Base-by-base conservation (phyloP, 208 protist genomes). In the Trypanosoma brucei region DNA sequence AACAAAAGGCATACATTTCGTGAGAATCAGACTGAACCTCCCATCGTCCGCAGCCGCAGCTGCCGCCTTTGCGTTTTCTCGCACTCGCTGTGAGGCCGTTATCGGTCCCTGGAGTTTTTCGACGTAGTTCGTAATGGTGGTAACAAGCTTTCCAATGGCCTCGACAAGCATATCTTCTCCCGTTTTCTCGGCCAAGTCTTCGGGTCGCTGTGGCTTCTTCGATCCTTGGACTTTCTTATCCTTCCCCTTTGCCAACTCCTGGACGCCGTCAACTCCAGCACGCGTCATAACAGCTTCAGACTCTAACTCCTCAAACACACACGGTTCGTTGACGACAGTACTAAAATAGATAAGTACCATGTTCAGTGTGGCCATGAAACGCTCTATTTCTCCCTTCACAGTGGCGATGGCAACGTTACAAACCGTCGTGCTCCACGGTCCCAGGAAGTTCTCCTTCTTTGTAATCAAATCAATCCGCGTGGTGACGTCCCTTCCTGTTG, bases 331-430 rank as follows among this genome's bases (percentile, higher is more conserved):
- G 1, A 79, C 68, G 35, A 84, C 55, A 37, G 75, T 70, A 59
- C 69, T 66, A 53, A 92, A 91, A 76, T 90, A 91, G 22, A 89
- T 75, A n/a, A 76, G 55, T n/a, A 75, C 72, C n/a, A 88, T 54
- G 58, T 89, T 84, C 40, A 81, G 22, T 45, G 73, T 74, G 14
- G 76, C 42, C 30, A 77, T 33, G 51, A 92, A 92, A 37, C 86
- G 75, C 55, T 90, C 84, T 55, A 83, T 58, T 68, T 95, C 90
- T 38, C 59, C 67, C 75, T 90, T 81, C 36, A 80, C 66, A 0
- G 88, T 64, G 0, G 76, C 66, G 34, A 71, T 44, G 3, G 85
- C 83, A 36, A 83, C 53, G 63, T 86, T 83, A 62, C 79, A 80
- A 37, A 93, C 65, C 36, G 69, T 72, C 0, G 65, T 68, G 66